Base-by-base conservation (phyloP, 352 stramenopile species). In the Phytopythium aichiense region DNA sequence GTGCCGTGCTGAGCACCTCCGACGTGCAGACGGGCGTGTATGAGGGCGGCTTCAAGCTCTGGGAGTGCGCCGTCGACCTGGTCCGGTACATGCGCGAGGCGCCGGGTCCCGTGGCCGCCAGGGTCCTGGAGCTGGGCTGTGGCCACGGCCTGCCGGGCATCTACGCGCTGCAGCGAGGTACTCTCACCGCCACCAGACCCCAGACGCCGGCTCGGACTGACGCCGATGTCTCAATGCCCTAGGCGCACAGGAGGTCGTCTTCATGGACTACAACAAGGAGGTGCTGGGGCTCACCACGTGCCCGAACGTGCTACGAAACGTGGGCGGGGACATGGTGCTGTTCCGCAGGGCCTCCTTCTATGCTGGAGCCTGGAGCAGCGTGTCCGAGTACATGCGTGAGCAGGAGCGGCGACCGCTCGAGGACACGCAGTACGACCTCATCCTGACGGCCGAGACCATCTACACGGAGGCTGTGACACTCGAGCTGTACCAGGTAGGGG, bases 181-280 rank as follows among this genome's bases (percentile, higher is more conserved):
- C 20, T 46, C 15, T 7, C 5, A 6, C 18, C 4, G 4, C 20
- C 7, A 4, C 0, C 20, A 9, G 16, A 0, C 12, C 15, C 13
- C 66, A 20, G 22, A 15, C 4, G 31, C 13, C 15, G 15, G 18
- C 40, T 7, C 7, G 4, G 2, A 1, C 43, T 20, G 28, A 12
- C 3, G 23, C 50, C 56, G 35, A 9, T 61, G 12, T 9, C 35
- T 13, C 8, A 35, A 6, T n/a, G 51, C 4, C 43, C 20, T 7
- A 90, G 79, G 84, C 0, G 87, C 84, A 0, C n/a, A 77, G 13
- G 60, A 79, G 12, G 85, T 94, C 9, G 66, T 81, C 54, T 95
- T 95, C 61, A 91, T 84, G 62, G 87, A 95, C 69, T 95, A 95
- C 68, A 95, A 95, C 64, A 91, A 90, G 60, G 87, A 95, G 61